Conservation (phyloP, 2,329 filamentous ascomycete genomes). For the Aureobasidium sp. region DNA sequence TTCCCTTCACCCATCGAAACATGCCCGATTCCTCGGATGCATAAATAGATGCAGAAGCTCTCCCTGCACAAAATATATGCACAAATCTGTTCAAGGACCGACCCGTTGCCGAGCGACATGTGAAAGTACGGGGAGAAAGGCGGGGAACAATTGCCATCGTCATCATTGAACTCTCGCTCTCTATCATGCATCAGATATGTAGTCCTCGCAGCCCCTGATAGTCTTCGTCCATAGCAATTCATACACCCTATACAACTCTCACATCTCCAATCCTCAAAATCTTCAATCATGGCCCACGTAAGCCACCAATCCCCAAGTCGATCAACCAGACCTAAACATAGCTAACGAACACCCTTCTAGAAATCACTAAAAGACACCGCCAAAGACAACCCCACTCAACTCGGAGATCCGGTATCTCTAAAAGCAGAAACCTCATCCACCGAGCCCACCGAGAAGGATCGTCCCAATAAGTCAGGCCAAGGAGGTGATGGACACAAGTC, state of each 20-base stretch:
- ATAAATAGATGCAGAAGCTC: no score
- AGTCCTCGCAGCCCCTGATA: background rate
- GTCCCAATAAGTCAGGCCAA: conserved; percentile 11
- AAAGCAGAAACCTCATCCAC: conserved; percentile 27
- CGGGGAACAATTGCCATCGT: background rate
- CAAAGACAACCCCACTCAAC: conserved; percentile 22
- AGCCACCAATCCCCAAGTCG: background rate
- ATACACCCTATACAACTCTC: background rate
- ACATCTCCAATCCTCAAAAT: background rate
- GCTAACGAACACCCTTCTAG: background rate
- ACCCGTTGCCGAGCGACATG: background rate
- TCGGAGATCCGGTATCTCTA: conserved; percentile 28
- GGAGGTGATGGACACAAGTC: conserved; percentile 12
- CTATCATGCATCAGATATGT: background rate
- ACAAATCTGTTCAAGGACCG: background rate
- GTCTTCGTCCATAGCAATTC: background rate
- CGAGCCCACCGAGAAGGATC: conserved; percentile 20
- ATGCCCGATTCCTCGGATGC: no score
- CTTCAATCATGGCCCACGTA: background rate
- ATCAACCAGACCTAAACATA: no score
- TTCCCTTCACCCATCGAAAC: no score
- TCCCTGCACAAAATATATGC: background rate
- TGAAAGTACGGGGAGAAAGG: background rate
- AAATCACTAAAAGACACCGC: conserved; percentile 16
- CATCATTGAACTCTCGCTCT: background rate